phyloP scores from a whole-genome alignment of 2,329 filamentous ascomycete genomes.

The Amauroascus verrucosus region DNA sequence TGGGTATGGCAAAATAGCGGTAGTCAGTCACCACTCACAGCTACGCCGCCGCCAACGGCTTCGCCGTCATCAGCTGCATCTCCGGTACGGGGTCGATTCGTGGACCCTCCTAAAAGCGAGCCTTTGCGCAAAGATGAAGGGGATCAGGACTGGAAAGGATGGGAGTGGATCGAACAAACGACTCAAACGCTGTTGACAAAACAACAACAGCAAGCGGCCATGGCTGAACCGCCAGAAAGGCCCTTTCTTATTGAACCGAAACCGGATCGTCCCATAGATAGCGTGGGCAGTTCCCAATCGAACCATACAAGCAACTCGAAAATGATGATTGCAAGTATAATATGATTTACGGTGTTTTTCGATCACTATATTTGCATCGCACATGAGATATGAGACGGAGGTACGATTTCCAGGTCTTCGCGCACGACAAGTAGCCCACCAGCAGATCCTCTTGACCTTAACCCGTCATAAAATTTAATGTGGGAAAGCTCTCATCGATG shows the following conservation, averaged over 20 bases:
- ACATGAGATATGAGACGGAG: background rate
- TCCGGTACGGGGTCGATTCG: constrained; percentile 13
- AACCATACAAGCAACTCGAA: constrained; percentile 29
- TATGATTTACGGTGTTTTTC: constrained; percentile 21
- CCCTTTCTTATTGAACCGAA: background rate
- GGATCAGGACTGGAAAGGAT: constrained; percentile 70
- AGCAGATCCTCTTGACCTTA: too few relatives aligned
- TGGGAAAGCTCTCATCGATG: too few relatives aligned
- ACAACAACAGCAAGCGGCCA: constrained; percentile 19
- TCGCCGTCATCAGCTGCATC: constrained; percentile 10
- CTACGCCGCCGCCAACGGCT: constrained; percentile 9
- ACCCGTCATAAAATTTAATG: too few relatives aligned
- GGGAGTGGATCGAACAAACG: constrained; percentile 60
- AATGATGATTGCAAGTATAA: constrained; percentile 41
- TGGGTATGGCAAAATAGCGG: constrained; percentile 73
- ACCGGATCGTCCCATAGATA: background rate
- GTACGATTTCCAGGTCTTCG: background rate
- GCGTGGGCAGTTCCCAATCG: constrained; percentile 9
- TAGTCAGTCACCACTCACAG: constrained; percentile 27
- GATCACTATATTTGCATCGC: background rate
- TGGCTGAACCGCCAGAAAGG: background rate
- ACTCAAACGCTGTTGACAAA: constrained; percentile 46
- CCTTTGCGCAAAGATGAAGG: constrained; percentile 11
- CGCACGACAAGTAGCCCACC: background rate
- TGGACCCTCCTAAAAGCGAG: constrained; percentile 48